These are phyloP conservation scores for Plasmodium gaboni DNA, from an alignment of 169 alveolate genomes.

Conservation along the genomic window DNA sequence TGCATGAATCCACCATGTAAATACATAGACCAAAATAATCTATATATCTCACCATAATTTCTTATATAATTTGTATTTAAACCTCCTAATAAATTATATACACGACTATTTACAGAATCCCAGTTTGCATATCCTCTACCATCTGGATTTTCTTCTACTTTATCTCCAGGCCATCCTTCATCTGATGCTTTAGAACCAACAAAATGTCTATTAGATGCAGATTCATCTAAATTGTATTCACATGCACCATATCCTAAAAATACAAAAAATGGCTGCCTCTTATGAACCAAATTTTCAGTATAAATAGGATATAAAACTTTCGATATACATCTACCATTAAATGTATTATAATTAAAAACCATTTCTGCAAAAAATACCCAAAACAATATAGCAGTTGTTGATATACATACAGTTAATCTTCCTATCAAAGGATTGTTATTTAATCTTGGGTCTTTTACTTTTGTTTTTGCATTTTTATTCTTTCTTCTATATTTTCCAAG, in stretches of 20 bases:
- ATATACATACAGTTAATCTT: constrained; percentile 75
- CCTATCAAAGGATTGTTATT: constrained; percentile 82
- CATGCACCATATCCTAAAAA: constrained; percentile 89
- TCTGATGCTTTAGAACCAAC: constrained; percentile 82
- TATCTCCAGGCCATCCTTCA: constrained; percentile 86
- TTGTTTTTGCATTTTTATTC: constrained; percentile 28
- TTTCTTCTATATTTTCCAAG: constrained; percentile 64
- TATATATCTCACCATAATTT: constrained; percentile 87
- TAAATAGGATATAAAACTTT: constrained; percentile 84
- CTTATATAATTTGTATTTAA: constrained; percentile 84
- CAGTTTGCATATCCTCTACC: constrained; percentile 70
- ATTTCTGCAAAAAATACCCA: constrained; percentile 79
- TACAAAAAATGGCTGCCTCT: constrained; percentile 79
- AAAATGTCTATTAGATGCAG: constrained; percentile 78
- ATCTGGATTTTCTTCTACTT: constrained; percentile 77
- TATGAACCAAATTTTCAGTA: constrained; percentile 29
- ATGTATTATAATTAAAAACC: constrained; percentile 84
- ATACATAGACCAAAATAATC: constrained; percentile 90
- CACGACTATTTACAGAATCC: constrained; percentile 83
- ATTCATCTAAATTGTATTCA: constrained; percentile 82
- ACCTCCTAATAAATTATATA: constrained; percentile 82
- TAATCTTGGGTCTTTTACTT: constrained; percentile 77
- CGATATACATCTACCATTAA: constrained; percentile 87
- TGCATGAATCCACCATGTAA: constrained; percentile 91
- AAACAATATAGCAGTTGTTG: constrained; percentile 71